Base-by-base conservation (phyloP, 345 rosid species). In the Populus alba region DNA sequence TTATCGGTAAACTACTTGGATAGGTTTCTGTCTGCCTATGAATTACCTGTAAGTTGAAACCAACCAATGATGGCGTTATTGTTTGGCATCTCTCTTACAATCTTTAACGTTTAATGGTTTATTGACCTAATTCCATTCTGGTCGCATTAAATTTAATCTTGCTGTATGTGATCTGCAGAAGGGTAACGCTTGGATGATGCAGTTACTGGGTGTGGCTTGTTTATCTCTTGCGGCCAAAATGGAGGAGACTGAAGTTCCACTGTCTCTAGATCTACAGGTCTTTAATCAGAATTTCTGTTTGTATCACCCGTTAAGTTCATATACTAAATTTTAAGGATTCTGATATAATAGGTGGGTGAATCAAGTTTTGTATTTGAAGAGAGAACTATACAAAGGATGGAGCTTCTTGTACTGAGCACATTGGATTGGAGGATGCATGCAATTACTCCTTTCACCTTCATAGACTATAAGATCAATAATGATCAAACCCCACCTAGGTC, bases 381-480 rank as follows among this genome's bases (percentile, higher is more conserved):
- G 16, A 87, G 76, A 88, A 88, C 94, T 22, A 83, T 90, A 41
- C 89, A 88, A 85, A 88, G 91, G 80, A 92, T 92, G 97, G 97
- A 92, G 82, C 89, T 92, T 81, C 83, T 92, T 51, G 91, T 92
- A 18, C 75, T 90, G 68, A 90, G 91, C 83, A 90, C 88, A 39
- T 83, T 90, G 87, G 71, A 38, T 23, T 92, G 94, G 97, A 90
- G 94, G 79, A 89, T 92, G 97, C 92, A 90, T 74, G 83, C 97
- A 25, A 82, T 90, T 59, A 88, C 97, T 35, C 97, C 97, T 10
- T 88, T 90, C 81, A 86, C 91, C 69, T 92, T 83, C 86, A 53
- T 92, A 17, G 91, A 88, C 80, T 55, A 85, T 85, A 88, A 85
- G 88, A 83, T 90, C 83, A 83, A 79, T 65, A 89, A 86, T 65